Base-by-base conservation (phyloP, 2,329 filamentous ascomycete genomes). In the Sporothrix phasma region DNA sequence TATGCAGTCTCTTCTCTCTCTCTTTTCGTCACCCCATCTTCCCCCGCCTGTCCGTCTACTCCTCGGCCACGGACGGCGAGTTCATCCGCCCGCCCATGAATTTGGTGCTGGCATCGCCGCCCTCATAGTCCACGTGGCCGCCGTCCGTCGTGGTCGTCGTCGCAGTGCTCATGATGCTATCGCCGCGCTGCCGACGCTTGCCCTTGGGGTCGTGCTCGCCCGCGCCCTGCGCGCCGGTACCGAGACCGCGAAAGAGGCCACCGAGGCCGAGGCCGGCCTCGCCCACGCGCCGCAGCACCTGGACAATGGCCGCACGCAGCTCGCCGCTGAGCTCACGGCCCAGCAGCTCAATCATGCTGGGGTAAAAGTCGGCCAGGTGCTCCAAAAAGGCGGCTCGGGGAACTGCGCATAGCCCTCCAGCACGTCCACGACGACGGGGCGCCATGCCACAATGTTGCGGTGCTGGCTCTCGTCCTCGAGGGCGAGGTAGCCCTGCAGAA, bases 381-480 rank as follows among this genome's bases (percentile, higher is more conserved):
- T 87, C 85, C 62, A 84, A 84, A 70, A 99, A 99, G 49, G 90
- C 26, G 86, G 82, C 19, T 84, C 81, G 0, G 91, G 89, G 77
- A 97, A 97, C 6, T 85, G 88, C 0, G 87, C 87, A 74, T 93
- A 97, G 1, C 94, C 94, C 72, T 99, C 93, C 10, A 99, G 80
- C 8, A 99, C 94, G 72, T 96, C 94, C 19, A 99, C 92, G 1
- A 99, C 94, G 0, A 99, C 94, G 0, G 94, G 94, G 19, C 94
- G 83, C 94, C 94, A 99, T 0, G 95, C 96, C 29, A 95, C 85
- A 63, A 99, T 96, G 75, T 99, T 99, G 64, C 94, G 84, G 73
- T 97, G 92, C 76, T 99, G 94, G 31, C 90, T 95, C 72, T 99
- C 95, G 74, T 97, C 92, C 72, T 97, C 94, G 3, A 99, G 85